phyloP scores from a whole-genome alignment of 1,284 basidiomycete species.

The Trichosporon ovoides region DNA sequence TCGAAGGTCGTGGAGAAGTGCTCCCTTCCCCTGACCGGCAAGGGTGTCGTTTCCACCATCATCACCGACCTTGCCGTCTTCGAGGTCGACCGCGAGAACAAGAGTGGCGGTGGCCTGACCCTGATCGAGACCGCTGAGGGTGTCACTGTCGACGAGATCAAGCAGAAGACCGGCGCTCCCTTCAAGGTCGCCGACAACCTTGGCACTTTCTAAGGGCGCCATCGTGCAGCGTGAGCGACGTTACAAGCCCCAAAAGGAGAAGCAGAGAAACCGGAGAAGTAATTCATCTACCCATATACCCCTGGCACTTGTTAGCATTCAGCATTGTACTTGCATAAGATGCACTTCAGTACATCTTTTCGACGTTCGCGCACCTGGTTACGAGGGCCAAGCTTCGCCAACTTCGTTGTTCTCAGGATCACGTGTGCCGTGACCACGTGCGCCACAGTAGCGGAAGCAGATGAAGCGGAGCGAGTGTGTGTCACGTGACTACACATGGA shows the following conservation, averaged over 20 bases:
- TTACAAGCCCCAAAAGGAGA: not conserved
- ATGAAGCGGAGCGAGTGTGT: too few species aligned
- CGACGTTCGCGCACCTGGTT: not conserved
- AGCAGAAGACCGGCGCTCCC: slow-evolving; percentile 72
- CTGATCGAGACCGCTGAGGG: slow-evolving; percentile 79
- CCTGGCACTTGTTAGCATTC: slow-evolving; percentile 1
- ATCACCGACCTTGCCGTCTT: slow-evolving; percentile 90
- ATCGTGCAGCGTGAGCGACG: too few species aligned
- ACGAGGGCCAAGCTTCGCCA: too few species aligned
- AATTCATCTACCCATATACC: not conserved
- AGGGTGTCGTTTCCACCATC: slow-evolving; percentile 76
- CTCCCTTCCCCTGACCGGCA: slow-evolving; percentile 79
- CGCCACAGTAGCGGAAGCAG: too few species aligned
- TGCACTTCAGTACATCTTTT: slow-evolving; percentile 1
- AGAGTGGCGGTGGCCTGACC: slow-evolving; percentile 60
- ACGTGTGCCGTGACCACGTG: too few species aligned
- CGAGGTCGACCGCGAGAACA: slow-evolving; percentile 65
- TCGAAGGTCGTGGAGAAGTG: slow-evolving; percentile 82
- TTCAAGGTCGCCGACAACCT: slow-evolving; percentile 55
- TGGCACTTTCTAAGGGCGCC: slow-evolving; percentile 28
- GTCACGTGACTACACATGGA: too few species aligned
- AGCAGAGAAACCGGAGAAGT: not conserved
- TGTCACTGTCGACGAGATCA: slow-evolving; percentile 74
- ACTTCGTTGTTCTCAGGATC: too few species aligned
- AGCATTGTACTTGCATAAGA: slow-evolving; percentile 3